These are phyloP conservation scores for Strobilomyces confusus DNA, from an alignment of 768 basidiomycete genomes.

Conservation along the genomic window DNA sequence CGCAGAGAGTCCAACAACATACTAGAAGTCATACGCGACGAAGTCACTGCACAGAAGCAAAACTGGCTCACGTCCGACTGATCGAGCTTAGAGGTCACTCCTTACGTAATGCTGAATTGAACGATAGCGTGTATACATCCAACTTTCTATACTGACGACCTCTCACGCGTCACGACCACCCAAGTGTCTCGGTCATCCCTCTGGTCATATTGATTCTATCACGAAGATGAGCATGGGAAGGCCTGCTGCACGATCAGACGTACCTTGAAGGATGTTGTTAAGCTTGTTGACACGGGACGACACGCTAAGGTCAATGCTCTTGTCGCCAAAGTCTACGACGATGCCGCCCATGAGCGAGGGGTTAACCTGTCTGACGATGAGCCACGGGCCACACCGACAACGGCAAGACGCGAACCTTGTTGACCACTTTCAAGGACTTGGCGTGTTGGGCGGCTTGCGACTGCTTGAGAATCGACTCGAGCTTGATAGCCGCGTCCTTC, in stretches of 20 bases:
- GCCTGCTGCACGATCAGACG: constrained; percentile 26
- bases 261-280: constrained; percentile 83
- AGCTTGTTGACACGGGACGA: constrained; percentile 92
- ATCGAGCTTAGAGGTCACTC: too few species aligned
- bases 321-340: constrained; percentile 96
- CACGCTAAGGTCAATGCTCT: constrained; percentile 95
- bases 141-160: constrained; percentile 7
- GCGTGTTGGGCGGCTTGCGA: constrained; percentile 82
- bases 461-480: constrained; percentile 84
- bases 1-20: background rate
- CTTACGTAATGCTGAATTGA: background rate
- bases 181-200: background rate
- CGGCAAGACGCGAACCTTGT: constrained; percentile 63
- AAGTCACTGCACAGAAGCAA: too few species aligned
- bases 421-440: constrained; percentile 83
- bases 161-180: background rate
- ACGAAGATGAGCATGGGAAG: constrained; percentile 12
- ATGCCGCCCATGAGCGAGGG: constrained; percentile 88
- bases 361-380: constrained; percentile 63
- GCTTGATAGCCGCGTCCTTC: constrained; percentile 66
- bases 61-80: background rate
- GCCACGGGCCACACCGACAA: background rate
- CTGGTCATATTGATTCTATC: constrained; percentile 25
- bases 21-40: constrained; percentile 16
- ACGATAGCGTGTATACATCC: constrained; percentile 2